A percentile compares a stretch with the other conserved stretches of the same genome.
Conservation (phyloP, 2,329 filamentous ascomycete genomes). For the Reticulascus tulasneorum region DNA sequence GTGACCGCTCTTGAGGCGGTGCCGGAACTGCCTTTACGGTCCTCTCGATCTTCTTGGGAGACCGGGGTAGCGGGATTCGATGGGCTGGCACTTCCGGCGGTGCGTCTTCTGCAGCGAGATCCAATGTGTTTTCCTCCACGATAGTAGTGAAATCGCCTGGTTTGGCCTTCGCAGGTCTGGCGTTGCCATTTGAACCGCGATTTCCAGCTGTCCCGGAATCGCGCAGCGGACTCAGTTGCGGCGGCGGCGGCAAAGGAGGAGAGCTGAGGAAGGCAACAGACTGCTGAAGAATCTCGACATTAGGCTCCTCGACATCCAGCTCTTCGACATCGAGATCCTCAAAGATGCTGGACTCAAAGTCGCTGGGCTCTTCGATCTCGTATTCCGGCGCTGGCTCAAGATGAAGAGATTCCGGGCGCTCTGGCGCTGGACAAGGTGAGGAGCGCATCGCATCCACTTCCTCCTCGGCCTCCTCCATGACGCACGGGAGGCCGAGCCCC, state of each 20-base stretch:
- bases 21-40: no score
- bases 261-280: constrained; percentile 39
- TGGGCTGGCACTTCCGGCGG: constrained; percentile 27
- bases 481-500: constrained; percentile 32
- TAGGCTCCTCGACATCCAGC: constrained; percentile 36
- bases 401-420: constrained; percentile 32
- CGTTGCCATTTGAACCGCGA: constrained; percentile 23
- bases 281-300: constrained; percentile 41
- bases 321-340: constrained; percentile 41
- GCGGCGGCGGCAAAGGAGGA: constrained; percentile 42
- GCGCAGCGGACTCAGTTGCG: constrained; percentile 47
- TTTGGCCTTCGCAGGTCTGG: constrained; percentile 19
- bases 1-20: constrained; percentile 12
- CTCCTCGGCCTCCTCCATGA: constrained; percentile 19
- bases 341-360: constrained; percentile 38
- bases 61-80: constrained; percentile 24
- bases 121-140: constrained; percentile 43
- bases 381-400: constrained; percentile 32
- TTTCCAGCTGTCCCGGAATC: constrained; percentile 39
- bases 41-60: constrained; percentile 25
- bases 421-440: constrained; percentile 21
- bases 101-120: constrained; percentile 28
- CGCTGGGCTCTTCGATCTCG: constrained; percentile 27
- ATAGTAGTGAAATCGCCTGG: constrained; percentile 41
- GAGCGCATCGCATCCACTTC: constrained; percentile 10